Evolutionary conservation across 441 rosid genomes (phyloP).

Genomic region (Rhodomyrtus psidioides): DNA sequence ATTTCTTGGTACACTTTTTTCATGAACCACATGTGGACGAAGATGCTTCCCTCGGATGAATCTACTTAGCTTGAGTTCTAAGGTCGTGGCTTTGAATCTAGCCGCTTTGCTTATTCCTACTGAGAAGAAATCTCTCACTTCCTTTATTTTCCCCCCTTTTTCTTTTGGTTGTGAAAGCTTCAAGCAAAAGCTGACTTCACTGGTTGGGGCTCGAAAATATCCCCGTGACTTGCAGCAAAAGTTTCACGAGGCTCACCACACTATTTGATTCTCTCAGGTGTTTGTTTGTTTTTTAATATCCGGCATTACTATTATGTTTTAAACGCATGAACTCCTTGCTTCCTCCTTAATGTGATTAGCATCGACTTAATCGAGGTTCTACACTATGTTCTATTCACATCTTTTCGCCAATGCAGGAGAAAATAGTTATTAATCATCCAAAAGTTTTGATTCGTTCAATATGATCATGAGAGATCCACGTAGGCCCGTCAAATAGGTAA

Average conservation of each 20-base stretch:
- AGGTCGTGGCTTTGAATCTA: neutral
- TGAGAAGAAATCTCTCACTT: neutral
- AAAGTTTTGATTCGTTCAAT: neutral
- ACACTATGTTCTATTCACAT: neutral
- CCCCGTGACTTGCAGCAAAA: neutral
- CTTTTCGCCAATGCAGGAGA: neutral
- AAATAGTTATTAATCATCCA: neutral
- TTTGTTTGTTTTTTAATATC: neutral
- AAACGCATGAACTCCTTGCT: neutral
- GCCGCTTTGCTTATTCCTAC: neutral
- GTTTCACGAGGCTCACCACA: neutral
- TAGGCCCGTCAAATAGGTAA: no score
- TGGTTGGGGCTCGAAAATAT: constrained; percentile 22
- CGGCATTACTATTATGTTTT: neutral
- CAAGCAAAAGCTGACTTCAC: constrained; percentile 13
- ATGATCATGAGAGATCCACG: neutral
- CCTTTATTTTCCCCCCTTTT: neutral
- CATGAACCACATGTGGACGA: neutral
- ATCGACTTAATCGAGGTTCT: neutral
- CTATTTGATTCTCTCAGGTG: neutral
- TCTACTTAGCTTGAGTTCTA: neutral
- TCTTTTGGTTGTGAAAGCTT: constrained; percentile 12
- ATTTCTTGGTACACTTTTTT: neutral
- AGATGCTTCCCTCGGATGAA: neutral
- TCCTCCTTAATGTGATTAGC: neutral